Evolutionary conservation across 495 filamentous ascomycete species (phyloP).

Genomic region (Penicillium pulvis): DNA sequence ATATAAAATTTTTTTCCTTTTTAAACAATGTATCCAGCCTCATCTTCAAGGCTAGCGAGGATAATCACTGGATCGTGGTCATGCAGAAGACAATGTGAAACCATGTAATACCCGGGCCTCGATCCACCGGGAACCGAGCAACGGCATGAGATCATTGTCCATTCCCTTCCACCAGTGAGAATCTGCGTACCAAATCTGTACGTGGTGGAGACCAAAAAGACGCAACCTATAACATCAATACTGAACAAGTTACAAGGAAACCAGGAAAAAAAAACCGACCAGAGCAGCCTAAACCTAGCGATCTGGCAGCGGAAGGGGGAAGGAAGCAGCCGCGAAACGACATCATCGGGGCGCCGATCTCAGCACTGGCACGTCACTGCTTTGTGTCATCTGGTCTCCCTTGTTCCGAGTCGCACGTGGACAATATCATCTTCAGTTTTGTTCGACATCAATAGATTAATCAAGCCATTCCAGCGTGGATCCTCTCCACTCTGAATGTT

Average conservation of each 20-base stretch:
- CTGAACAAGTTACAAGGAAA: background rate
- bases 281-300: slow-evolving; percentile 10
- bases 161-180: slow-evolving; percentile 8
- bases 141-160: slow-evolving; percentile 11
- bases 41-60: background rate
- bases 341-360: slow-evolving; percentile 31
- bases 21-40: background rate
- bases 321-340: slow-evolving; percentile 16
- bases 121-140: slow-evolving; percentile 6
- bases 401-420: slow-evolving; percentile 17
- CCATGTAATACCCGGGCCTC: slow-evolving; percentile 3
- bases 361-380: slow-evolving; percentile 20
- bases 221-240: background rate
- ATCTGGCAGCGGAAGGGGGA: slow-evolving; percentile 20
- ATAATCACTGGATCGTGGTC: background rate
- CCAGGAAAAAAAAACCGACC: background rate
- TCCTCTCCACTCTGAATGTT: slow-evolving; percentile 1
- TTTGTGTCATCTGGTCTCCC: background rate
- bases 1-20: background rate
- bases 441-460: background rate
- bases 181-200: slow-evolving; percentile 9
- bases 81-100: slow-evolving; percentile 4
- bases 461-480: background rate
- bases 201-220: slow-evolving; percentile 10
- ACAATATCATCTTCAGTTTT: background rate